Evolutionary conservation across 2,329 filamentous ascomycete species (phyloP).

Genomic region (Fusarium coffeatum): DNA sequence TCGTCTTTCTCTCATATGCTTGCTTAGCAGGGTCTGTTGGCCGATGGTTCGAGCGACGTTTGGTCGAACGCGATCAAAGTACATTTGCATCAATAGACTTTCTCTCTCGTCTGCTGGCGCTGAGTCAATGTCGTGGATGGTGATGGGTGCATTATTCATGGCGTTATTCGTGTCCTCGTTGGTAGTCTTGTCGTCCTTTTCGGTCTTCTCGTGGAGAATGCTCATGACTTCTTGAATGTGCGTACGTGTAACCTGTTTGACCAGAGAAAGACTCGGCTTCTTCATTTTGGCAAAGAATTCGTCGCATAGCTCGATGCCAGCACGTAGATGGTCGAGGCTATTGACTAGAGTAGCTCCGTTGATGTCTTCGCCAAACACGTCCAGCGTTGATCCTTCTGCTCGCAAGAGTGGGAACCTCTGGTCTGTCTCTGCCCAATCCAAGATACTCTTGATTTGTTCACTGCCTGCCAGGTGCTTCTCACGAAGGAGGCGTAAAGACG

Average conservation of each 20-base stretch:
- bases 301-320: conserved; percentile 28
- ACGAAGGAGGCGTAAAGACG: neutral
- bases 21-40: conserved; percentile 12
- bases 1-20: conserved; percentile 7
- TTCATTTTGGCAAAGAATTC: conserved; percentile 23
- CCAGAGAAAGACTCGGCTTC: conserved; percentile 1
- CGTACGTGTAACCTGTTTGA: conserved; percentile 25
- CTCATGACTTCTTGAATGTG: conserved; percentile 35
- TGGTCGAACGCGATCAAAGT: conserved; percentile 24
- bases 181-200: neutral
- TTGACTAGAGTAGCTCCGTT: conserved; percentile 31
- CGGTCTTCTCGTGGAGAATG: conserved; percentile 17
- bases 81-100: conserved; percentile 24
- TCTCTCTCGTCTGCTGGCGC: conserved; percentile 28
- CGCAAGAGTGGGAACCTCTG: conserved; percentile 18
- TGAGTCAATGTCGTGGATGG: conserved; percentile 32
- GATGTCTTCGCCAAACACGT: conserved; percentile 19
- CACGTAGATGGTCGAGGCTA: conserved; percentile 22
- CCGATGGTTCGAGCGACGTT: conserved; percentile 13
- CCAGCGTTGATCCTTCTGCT: conserved; percentile 24
- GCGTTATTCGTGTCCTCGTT: neutral
- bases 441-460: conserved; percentile 10
- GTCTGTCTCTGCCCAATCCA: conserved; percentile 28
- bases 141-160: neutral
- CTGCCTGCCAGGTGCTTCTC: neutral